These are phyloP conservation scores for Verticillium isaacii DNA, from an alignment of 2,329 filamentous ascomycete species.

Conservation along the genomic window DNA sequence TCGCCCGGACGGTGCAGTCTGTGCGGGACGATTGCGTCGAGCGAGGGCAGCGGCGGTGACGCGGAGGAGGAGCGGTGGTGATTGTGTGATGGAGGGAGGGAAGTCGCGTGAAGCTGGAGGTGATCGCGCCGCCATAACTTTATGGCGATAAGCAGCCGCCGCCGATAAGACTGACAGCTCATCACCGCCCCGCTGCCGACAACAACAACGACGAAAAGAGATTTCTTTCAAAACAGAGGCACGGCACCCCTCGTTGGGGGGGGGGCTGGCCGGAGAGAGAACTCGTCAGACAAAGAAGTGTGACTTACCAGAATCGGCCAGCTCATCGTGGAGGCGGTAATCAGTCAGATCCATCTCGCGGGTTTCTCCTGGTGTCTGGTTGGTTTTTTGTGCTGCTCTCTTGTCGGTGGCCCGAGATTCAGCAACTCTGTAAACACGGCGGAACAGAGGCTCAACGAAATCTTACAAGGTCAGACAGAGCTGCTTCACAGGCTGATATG, in stretches of 20 bases:
- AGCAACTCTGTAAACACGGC: neutral
- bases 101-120: neutral
- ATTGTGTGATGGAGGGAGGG: neutral
- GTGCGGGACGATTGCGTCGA: neutral
- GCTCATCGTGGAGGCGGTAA: neutral
- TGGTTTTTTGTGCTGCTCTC: neutral
- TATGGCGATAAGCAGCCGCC: neutral
- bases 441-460: neutral
- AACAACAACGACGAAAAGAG: neutral
- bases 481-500: neutral
- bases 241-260: neutral
- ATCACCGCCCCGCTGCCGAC: neutral
- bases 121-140: neutral
- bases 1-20: neutral
- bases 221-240: neutral
- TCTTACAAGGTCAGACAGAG: neutral
- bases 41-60: neutral
- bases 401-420: neutral
- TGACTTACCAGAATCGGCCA: neutral
- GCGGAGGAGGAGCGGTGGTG: neutral
- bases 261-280: neutral
- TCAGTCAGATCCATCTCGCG: neutral
- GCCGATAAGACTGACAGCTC: neutral
- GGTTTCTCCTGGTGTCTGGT: neutral
- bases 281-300: neutral